Evolutionary conservation across 2,329 filamentous ascomycete species (phyloP), one percentile per base, ranked within the genome.

Genomic region (Paraconiothyrium sp.): DNA sequence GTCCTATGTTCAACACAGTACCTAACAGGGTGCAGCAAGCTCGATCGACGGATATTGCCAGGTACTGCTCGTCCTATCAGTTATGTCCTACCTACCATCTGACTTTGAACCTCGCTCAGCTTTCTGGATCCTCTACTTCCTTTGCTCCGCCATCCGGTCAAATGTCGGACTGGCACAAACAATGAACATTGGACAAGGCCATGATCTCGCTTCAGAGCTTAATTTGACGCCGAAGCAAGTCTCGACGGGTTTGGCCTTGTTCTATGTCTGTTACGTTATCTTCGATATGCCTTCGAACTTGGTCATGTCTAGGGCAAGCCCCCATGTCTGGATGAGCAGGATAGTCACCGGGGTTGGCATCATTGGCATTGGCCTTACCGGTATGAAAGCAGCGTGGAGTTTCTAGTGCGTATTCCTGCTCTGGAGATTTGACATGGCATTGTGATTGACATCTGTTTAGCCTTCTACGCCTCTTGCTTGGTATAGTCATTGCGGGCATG

Each of bases 161-260:
- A 97, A 96, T 79, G 92, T 97, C 67, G 93, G 93, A 64, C 89
- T 97, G 68, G 92, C 93, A n/a, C 92, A 97, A 81, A 97, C 93
- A 1, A 97, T 97, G 93, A 97, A 97, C 80, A 80, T 76, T 34
- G 80, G 85, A 20, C 80, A 85, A 46, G 85, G 86, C 37, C 92
- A 97, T 75, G 90, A 95, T 74, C 87, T 97, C n/a, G 86, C 86
- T 68, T 86, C 87, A 2, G 85, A 90, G 41, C 85, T 97, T 54
- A 75, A 88, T 62, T 82, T 97, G 66, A 88, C 88, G 0, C 80
- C 89, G 10, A 91, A 91, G 70, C 90, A 97, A 78, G 89, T 93
- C 16, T 96, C 93, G 0, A 94, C 91, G 0, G 92, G 92, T 52
- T 82, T 97, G 43, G 92, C 93, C 4, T 84, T 97, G 16, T 97